A percentile compares a stretch with the other conserved stretches of the same genome.
Conservation (phyloP, 169 alveolate genomes). For the Cryptosporidium viatorum region DNA sequence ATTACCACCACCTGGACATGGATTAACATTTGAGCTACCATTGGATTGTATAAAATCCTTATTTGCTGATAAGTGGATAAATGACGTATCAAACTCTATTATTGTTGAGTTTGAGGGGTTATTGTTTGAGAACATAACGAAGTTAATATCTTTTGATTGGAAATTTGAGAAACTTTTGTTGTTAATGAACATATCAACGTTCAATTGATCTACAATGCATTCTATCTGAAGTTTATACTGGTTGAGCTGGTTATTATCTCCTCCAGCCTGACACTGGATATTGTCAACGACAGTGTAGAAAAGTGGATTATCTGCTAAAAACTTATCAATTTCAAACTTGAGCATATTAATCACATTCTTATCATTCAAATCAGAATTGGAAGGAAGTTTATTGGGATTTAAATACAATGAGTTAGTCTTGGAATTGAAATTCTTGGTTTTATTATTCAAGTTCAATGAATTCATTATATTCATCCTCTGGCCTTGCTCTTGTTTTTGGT, state of each 20-base stretch:
- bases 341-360: conserved; percentile 36
- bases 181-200: conserved; percentile 39
- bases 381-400: background rate
- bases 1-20: background rate
- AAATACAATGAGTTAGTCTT: background rate
- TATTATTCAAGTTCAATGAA: background rate
- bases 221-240: conserved; percentile 40
- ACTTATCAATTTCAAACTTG: conserved; percentile 58
- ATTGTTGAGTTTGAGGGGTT: conserved; percentile 9
- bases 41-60: conserved; percentile 12
- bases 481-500: background rate
- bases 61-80: conserved; percentile 18
- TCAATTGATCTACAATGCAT: conserved; percentile 26
- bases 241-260: background rate
- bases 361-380: conserved; percentile 1
- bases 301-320: conserved; percentile 32
- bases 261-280: conserved; percentile 18
- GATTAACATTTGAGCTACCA: background rate
- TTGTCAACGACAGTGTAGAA: conserved; percentile 53
- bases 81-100: conserved; percentile 61
- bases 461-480: conserved; percentile 4
- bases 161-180: conserved; percentile 34
- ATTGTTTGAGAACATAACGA: conserved; percentile 36
- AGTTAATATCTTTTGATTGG: conserved; percentile 42
- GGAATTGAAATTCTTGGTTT: background rate